These are phyloP conservation scores for Colletotrichum sp. DNA, from an alignment of 2,329 filamentous ascomycete genomes.

Conservation along the genomic window DNA sequence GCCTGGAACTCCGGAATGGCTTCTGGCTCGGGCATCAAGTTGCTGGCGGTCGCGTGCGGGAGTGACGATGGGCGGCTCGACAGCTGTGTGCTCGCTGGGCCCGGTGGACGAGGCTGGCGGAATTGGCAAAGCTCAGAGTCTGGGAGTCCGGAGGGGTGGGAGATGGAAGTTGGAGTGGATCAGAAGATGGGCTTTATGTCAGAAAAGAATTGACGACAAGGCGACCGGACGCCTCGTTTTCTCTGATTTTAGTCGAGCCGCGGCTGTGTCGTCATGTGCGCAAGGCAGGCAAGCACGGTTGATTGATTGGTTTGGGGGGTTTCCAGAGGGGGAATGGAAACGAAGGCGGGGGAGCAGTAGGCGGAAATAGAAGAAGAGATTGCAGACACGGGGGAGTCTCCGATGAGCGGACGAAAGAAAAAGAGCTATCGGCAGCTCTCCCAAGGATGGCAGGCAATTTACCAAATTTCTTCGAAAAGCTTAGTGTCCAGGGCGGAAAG, in stretches of 20 bases:
- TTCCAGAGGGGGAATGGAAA: neutral
- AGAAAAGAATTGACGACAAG: neutral
- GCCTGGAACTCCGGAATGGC: conserved; percentile 49
- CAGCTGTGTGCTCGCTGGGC: neutral
- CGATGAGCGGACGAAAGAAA: neutral
- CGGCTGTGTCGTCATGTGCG: neutral
- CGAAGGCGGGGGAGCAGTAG: conserved; percentile 6
- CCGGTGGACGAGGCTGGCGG: neutral
- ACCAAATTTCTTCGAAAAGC: neutral
- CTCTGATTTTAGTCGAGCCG: neutral
- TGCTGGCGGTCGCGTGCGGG: neutral
- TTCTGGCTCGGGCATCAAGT: conserved; percentile 49
- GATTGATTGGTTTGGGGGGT: neutral
- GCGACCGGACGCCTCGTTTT: conserved; percentile 18
- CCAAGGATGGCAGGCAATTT: neutral
- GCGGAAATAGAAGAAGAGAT: neutral
- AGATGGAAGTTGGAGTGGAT: neutral
- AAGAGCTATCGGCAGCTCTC: neutral
- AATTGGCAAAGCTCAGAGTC: neutral
- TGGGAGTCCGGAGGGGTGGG: neutral
- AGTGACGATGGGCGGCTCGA: neutral
- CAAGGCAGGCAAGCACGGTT: neutral
- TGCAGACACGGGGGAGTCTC: conserved; percentile 2
- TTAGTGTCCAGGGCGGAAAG: neutral
- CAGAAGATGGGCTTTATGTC: conserved; percentile 13